Evolutionary conservation across 2,329 filamentous ascomycete genomes (phyloP).

Genomic region (Alternaria burnsii): DNA sequence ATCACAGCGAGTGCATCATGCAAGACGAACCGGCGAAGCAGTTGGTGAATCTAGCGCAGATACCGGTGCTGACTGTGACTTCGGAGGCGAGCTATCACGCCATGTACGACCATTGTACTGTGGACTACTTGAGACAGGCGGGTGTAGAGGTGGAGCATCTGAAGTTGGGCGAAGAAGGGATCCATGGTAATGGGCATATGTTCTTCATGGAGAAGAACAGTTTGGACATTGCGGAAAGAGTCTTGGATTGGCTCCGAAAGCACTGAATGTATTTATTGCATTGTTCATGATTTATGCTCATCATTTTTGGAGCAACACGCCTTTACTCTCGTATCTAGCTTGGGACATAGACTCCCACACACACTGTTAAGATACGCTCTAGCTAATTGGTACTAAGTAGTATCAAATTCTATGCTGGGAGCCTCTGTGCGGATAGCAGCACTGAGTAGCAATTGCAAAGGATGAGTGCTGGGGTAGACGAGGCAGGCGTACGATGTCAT

Average conservation of each 20-base stretch:
- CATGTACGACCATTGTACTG: slow-evolving; percentile 64
- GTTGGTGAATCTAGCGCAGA: slow-evolving; percentile 58
- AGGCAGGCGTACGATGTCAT: too few species aligned
- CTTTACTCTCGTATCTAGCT: too few species aligned
- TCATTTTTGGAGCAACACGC: too few species aligned
- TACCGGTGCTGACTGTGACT: slow-evolving; percentile 62
- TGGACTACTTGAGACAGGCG: slow-evolving; percentile 60
- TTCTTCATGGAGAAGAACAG: slow-evolving; percentile 48
- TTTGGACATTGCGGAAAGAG: slow-evolving; percentile 15
- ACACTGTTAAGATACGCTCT: too few species aligned
- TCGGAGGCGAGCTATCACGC: slow-evolving; percentile 64
- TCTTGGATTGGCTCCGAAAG: slow-evolving; percentile 1
- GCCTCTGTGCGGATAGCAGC: too few species aligned
- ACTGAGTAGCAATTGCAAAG: too few species aligned
- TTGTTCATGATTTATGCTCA: too few species aligned
- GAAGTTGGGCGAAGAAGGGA: slow-evolving; percentile 64
- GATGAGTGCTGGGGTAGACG: too few species aligned
- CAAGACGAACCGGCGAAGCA: slow-evolving; percentile 53
- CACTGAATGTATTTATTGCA: not conserved
- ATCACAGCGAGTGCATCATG: slow-evolving; percentile 50
- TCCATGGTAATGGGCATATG: slow-evolving; percentile 63
- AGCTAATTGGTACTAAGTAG: too few species aligned
- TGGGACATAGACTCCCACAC: too few species aligned
- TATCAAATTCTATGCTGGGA: too few species aligned
- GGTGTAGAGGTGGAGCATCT: slow-evolving; percentile 36